Evolutionary conservation across 225 moss, liverwort and hornwort species (phyloP).

Genomic region (Pseudisothecium myosuroides): DNA sequence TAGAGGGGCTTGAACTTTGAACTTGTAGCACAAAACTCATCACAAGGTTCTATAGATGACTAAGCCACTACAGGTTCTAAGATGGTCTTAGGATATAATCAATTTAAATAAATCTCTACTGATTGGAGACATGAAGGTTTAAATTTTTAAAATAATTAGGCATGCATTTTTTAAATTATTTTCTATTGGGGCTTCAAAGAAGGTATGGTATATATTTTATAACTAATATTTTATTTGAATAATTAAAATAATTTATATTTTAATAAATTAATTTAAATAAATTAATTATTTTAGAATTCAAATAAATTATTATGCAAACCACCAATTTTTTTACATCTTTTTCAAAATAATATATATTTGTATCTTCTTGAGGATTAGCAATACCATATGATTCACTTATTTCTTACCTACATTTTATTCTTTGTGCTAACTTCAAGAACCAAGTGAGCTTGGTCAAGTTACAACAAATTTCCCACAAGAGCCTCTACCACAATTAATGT

Average conservation of each 20-base stretch:
- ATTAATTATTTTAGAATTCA: neutral
- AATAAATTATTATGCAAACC: neutral
- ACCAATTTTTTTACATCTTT: neutral
- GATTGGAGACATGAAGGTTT: neutral
- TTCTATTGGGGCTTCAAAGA: neutral
- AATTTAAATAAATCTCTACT: no score
- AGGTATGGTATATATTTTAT: rapidly evolving
- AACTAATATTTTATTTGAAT: no score
- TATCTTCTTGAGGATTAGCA: no score
- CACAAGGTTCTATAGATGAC: neutral
- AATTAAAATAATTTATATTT: rapidly evolving
- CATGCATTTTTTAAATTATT: neutral
- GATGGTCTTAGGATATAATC: no score
- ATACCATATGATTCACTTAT: no score
- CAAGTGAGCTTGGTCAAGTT: neutral
- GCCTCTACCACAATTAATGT: neutral
- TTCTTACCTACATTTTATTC: rapidly evolving
- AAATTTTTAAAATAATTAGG: neutral
- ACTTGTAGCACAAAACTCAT: rapidly evolving
- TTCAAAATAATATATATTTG: no score
- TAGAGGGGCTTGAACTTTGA: rapidly evolving
- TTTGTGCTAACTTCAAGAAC: neutral
- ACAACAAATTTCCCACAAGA: neutral
- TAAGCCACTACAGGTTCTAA: no score
- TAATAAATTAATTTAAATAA: neutral